Evolutionary conservation across 768 basidiomycete genomes (phyloP).

Genomic region (Basidioascus undulatus): DNA sequence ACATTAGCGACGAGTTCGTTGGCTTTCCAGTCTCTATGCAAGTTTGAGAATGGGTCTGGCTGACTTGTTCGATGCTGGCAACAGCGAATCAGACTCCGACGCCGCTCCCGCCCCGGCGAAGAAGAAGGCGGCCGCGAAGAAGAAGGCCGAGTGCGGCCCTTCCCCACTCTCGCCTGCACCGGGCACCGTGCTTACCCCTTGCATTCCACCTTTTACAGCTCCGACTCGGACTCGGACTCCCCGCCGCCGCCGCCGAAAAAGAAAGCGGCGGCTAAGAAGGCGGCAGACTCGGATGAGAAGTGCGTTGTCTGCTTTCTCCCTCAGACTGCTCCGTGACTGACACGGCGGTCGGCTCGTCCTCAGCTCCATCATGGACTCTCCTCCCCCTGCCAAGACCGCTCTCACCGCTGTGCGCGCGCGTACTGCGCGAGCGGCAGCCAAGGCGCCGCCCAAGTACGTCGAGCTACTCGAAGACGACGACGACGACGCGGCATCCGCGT

Average conservation of each 20-base stretch:
- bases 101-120: conserved; percentile 16
- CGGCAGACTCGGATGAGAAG: conserved; percentile 4
- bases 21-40: not conserved
- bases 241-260: no score
- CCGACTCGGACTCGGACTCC: no score
- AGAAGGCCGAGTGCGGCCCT: conserved; percentile 13
- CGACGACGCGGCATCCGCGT: no score
- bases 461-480: conserved; percentile 14
- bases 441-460: conserved; percentile 13
- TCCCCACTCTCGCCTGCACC: not conserved
- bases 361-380: no score
- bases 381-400: no score
- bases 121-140: conserved; percentile 14
- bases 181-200: not conserved
- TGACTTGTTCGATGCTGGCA: not conserved
- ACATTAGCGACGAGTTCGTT: not conserved
- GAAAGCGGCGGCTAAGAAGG: no score
- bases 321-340: no score
- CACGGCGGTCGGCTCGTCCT: no score
- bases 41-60: not conserved
- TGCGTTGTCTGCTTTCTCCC: conserved; percentile 14
- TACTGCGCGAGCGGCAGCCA: conserved; percentile 13
- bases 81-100: conserved; percentile 5
- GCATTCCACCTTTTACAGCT: no score
- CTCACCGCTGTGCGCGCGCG: conserved; percentile 9